Evolutionary conservation across 2,329 filamentous ascomycete genomes (phyloP).

Genomic region (Aspergillus clavatus): DNA sequence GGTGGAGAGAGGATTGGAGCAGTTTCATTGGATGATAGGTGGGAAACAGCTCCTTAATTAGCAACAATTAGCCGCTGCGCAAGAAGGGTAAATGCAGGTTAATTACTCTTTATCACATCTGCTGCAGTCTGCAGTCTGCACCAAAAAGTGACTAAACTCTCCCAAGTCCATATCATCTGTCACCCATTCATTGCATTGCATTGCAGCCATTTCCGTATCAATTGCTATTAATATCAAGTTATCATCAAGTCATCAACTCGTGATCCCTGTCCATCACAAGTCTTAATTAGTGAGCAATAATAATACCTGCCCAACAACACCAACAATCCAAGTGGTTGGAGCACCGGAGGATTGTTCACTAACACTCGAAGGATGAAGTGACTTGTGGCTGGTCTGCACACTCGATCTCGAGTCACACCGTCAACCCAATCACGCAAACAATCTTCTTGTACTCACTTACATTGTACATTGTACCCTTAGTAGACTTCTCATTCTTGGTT

Average conservation of each 20-base stretch:
- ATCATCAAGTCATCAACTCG: too few species aligned
- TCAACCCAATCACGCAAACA: conserved; percentile 7
- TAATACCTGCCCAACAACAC: too few species aligned
- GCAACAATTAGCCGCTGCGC: conserved; percentile 13
- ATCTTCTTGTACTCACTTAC: neutral
- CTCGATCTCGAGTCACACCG: conserved; percentile 15
- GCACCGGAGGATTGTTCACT: too few species aligned
- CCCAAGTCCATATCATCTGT: too few species aligned
- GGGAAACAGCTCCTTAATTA: conserved; percentile 10
- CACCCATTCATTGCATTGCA: too few species aligned
- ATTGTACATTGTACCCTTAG: neutral
- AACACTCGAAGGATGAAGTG: too few species aligned
- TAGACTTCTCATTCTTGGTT: neutral
- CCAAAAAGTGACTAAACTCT: too few species aligned
- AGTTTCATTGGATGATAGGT: neutral
- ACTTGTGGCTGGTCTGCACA: conserved; percentile 14
- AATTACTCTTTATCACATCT: too few species aligned
- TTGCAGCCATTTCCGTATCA: neutral
- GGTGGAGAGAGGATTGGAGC: conserved; percentile 10
- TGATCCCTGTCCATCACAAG: neutral
- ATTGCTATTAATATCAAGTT: conserved; percentile 8
- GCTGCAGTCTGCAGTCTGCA: too few species aligned
- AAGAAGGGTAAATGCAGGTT: neutral
- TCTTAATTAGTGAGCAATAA: conserved; percentile 10
- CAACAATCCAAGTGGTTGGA: too few species aligned